Percentiles rank a stretch among this genome's conserved stretches.
Conservation (phyloP, 2,329 filamentous ascomycete species). For the Gnomoniopsis smithogilvyi region DNA sequence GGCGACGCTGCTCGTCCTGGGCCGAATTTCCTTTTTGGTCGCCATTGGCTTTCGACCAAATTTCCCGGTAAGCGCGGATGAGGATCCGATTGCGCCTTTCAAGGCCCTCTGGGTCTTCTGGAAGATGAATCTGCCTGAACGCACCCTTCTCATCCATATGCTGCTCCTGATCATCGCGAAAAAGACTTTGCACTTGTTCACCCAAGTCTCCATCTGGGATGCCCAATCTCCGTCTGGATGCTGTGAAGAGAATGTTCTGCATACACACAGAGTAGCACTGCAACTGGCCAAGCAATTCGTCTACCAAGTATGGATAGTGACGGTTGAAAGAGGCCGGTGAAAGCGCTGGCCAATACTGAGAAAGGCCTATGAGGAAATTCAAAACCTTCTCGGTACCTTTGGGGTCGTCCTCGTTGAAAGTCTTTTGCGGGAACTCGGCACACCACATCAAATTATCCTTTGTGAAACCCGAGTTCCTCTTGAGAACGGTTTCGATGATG, state of each 20-base stretch:
- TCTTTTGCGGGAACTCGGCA: slow-evolving; percentile 31
- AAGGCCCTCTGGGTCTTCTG: slow-evolving; percentile 5
- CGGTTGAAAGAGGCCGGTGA: slow-evolving; percentile 19
- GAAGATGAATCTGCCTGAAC: background rate
- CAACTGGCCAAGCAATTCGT: slow-evolving; percentile 30
- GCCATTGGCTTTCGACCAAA: background rate
- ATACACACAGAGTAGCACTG: slow-evolving; percentile 27
- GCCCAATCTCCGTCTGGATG: slow-evolving; percentile 24
- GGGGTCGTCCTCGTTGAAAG: slow-evolving; percentile 19
- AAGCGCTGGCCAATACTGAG: slow-evolving; percentile 35
- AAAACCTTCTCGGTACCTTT: slow-evolving; percentile 33
- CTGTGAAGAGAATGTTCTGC: slow-evolving; percentile 29
- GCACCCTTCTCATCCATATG: slow-evolving; percentile 11
- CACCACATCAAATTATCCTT: slow-evolving; percentile 30
- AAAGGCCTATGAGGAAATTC: slow-evolving; percentile 41
- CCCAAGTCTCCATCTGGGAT: slow-evolving; percentile 20
- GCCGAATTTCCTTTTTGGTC: background rate
- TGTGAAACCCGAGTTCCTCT: slow-evolving; percentile 32
- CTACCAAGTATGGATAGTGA: slow-evolving; percentile 29
- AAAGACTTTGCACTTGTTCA: slow-evolving; percentile 21
- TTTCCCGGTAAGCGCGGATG: slow-evolving; percentile 17
- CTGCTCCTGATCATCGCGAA: slow-evolving; percentile 22
- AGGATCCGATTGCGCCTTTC: slow-evolving; percentile 18
- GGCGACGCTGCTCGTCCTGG: background rate
- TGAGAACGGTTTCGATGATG: slow-evolving; percentile 34